These are phyloP conservation scores for Phytophthora uliginosa DNA, from an alignment of 352 stramenopile genomes.

Conservation along the genomic window DNA sequence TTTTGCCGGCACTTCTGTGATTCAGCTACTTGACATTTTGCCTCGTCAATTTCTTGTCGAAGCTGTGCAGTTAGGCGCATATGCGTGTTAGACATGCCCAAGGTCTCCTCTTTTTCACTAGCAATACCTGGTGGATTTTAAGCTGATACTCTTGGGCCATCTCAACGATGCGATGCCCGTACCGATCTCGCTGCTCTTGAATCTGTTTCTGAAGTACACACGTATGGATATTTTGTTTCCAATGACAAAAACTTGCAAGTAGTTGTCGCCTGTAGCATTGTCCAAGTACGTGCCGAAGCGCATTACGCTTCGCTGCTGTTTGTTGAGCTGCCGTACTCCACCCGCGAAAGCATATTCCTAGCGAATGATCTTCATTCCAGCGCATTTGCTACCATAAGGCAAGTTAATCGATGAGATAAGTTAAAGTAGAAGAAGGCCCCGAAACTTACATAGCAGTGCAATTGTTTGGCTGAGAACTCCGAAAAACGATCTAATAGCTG, in stretches of 20 bases:
- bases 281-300: constrained; percentile 12
- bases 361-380: constrained; percentile 31
- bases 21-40: constrained; percentile 41
- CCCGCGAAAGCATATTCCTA: constrained; percentile 36
- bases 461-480: constrained; percentile 32
- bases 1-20: constrained; percentile 54
- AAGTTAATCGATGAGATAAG: background rate
- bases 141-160: constrained; percentile 51
- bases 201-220: constrained; percentile 24
- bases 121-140: constrained; percentile 48
- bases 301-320: constrained; percentile 1
- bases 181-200: constrained; percentile 39
- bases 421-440: background rate
- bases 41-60: constrained; percentile 50
- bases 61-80: constrained; percentile 32
- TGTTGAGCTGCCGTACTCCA: constrained; percentile 32
- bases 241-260: constrained; percentile 19
- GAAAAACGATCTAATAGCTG: constrained; percentile 47
- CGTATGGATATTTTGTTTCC: constrained; percentile 21
- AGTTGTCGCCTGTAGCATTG: constrained; percentile 31
- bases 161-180: constrained; percentile 40
- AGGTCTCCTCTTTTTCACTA: background rate
- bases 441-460: constrained; percentile 31
- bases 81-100: background rate
- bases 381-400: constrained; percentile 28